Evolutionary conservation across 345 rosid genomes (phyloP), one percentile per base, ranked within the genome.

Genomic region (Salix udensis): DNA sequence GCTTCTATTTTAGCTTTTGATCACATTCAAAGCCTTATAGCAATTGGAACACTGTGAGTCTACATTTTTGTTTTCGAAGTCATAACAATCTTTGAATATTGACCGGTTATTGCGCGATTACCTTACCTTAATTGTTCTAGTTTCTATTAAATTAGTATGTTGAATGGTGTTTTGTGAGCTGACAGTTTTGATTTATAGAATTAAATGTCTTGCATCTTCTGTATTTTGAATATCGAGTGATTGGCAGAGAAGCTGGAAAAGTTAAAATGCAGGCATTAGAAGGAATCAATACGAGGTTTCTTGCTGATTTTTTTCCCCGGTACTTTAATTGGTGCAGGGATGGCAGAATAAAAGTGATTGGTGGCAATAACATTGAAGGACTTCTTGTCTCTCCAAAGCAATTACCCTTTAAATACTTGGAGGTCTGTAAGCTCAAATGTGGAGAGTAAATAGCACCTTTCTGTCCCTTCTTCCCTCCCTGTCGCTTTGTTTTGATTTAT

Each of bases 271-370:
- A 24, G 14, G 37, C 48, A 37, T 28, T 12, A 31, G 36, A 44
- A 30, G 15, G 26, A 28, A 30, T 34, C 65, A 69, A 65, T n/a
- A 46, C 69, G 23, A 62, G 50, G 46, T 36, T 70, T 42, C 34
- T 61, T 7, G 23, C 12, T 66, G 55, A 12, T 30, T 42, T 24
- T 24, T 72, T 18, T 15, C 36, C 31, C 60, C 16, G 6, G 34
- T 69, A 26, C 28, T 50, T 28, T 42, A 19, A 2, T 58, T 34
- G 65, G 30, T 34, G 21, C 74, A 81, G 83, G 73, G 83, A 81
- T 62, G 83, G 83, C 28, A 76, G 83, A 70, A 73, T 81, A 37
- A 81, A 81, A 67, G 77, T 81, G 67, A 72, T 81, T 67, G 83
- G 83, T 13, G 80, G 80, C 26, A 46, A 76, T 50, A 71, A 68